Evolutionary conservation across 169 alveolate genomes (phyloP).

Genomic region (Plasmodium coatneyi): DNA sequence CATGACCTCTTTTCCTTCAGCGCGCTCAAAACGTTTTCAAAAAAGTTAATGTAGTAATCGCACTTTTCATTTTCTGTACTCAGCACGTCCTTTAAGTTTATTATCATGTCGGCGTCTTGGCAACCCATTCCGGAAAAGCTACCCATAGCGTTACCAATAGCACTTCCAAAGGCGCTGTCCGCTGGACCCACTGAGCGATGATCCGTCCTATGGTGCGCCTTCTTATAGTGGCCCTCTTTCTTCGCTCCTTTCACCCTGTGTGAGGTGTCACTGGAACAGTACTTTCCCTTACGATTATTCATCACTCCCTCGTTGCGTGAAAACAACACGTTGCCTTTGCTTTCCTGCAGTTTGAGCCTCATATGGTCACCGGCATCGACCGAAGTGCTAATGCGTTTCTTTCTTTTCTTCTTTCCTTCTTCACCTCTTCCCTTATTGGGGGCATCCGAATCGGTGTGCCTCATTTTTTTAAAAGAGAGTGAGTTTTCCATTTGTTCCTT

Average conservation of each 20-base stretch:
- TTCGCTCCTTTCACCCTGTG: background rate
- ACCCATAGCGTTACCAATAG: background rate
- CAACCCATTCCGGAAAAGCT: background rate
- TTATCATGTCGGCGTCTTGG: conserved; percentile 5
- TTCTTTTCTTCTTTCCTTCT: background rate
- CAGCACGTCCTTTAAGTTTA: conserved; percentile 35
- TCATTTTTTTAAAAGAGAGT: background rate
- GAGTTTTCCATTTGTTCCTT: background rate
- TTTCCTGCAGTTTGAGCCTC: background rate
- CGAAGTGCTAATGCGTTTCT: background rate
- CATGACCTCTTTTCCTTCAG: conserved; percentile 40
- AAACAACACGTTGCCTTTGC: background rate
- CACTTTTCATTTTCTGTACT: conserved; percentile 40
- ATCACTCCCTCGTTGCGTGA: background rate
- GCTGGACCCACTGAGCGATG: background rate
- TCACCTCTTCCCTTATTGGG: background rate
- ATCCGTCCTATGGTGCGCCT: background rate
- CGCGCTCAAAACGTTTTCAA: conserved; percentile 38
- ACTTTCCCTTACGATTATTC: background rate
- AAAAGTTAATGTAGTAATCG: conserved; percentile 44
- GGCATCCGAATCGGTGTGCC: background rate
- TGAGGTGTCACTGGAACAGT: background rate
- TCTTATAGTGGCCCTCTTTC: background rate
- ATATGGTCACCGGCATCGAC: background rate
- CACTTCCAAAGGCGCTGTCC: background rate